phyloP scores from a whole-genome alignment of 345 rosid genomes.

The Clarkia xantiana region DNA sequence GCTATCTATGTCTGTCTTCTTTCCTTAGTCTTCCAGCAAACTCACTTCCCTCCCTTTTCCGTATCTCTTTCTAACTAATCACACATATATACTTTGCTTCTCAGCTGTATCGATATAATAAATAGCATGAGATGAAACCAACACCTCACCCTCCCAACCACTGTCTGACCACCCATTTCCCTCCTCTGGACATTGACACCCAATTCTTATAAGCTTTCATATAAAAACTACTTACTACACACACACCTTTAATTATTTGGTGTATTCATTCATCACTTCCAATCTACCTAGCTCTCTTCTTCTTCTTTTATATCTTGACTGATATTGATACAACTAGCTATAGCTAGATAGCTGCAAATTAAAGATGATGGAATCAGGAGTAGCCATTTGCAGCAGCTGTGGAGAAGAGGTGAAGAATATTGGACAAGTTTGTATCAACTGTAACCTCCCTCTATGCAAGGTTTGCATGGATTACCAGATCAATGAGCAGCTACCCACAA shows the following conservation, averaged over 20 bases:
- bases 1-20: too few relatives aligned
- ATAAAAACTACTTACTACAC: not conserved
- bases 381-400: slow-evolving; percentile 68
- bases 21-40: slow-evolving; percentile 12
- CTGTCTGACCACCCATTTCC: slow-evolving; percentile 5
- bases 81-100: slow-evolving; percentile 15
- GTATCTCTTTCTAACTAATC: not conserved
- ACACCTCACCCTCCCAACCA: slow-evolving; percentile 19
- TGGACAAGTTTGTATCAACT: slow-evolving; percentile 66
- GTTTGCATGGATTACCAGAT: slow-evolving; percentile 69
- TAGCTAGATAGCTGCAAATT: slow-evolving; percentile 6
- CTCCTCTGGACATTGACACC: not conserved
- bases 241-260: not conserved
- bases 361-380: slow-evolving; percentile 72
- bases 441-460: slow-evolving; percentile 83
- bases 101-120: slow-evolving; percentile 5
- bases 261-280: not conserved
- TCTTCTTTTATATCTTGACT: not conserved
- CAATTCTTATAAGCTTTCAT: slow-evolving; percentile 1
- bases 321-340: too few relatives aligned
- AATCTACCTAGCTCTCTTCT: not conserved
- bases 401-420: slow-evolving; percentile 61
- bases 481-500: slow-evolving; percentile 64
- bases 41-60: not conserved
- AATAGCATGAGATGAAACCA: slow-evolving; percentile 5